phyloP scores from a whole-genome alignment of 2,329 filamentous ascomycete genomes.

The Metarhizium rileyi region DNA sequence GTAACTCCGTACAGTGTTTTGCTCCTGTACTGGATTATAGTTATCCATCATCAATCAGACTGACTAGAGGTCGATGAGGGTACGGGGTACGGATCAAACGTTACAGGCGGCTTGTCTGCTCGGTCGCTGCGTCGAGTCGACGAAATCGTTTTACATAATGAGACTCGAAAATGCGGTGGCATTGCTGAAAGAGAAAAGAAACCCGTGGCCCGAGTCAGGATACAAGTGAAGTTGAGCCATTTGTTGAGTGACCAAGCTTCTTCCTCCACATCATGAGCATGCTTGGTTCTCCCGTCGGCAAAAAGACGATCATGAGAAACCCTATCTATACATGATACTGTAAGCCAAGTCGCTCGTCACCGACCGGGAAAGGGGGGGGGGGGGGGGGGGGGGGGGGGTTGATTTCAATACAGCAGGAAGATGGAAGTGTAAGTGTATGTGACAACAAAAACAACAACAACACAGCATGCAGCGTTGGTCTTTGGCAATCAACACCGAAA shows the following conservation, averaged over 20 bases:
- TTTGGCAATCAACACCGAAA: constrained; percentile 29
- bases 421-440: too few species aligned
- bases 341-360: too few species aligned
- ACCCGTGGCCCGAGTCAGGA: constrained; percentile 26
- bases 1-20: neutral
- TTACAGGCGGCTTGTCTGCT: constrained; percentile 4
- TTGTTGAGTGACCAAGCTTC: constrained; percentile 19
- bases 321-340: too few species aligned
- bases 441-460: constrained; percentile 14
- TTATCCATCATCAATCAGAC: neutral
- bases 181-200: constrained; percentile 25
- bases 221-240: constrained; percentile 24
- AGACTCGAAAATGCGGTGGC: constrained; percentile 20
- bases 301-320: constrained; percentile 22
- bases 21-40: neutral
- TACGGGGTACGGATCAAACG: neutral
- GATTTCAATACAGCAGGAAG: too few species aligned
- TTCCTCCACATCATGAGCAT: constrained; percentile 28
- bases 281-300: constrained; percentile 29
- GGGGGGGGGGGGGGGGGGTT: too few species aligned
- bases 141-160: constrained; percentile 24
- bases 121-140: constrained; percentile 15
- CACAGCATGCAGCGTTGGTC: too few species aligned
- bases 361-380: too few species aligned
- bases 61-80: neutral